Percentiles rank a stretch among this genome's conserved stretches.
phyloP scores from a whole-genome alignment of 768 basidiomycete genomes.

The Termitomyces sp. region DNA sequence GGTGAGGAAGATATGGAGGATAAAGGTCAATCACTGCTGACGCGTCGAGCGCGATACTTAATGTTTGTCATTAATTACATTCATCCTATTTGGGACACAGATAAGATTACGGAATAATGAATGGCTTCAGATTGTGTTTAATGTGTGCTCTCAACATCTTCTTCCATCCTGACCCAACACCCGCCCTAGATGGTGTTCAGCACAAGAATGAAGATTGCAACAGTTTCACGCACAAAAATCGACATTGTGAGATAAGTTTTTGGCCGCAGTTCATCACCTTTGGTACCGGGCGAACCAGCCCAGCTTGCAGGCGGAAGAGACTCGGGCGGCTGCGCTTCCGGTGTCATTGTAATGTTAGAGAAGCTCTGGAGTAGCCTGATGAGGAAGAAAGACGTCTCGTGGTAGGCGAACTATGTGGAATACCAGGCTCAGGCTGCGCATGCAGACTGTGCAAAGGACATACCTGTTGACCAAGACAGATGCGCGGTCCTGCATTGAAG shows the following conservation, averaged over 20 bases:
- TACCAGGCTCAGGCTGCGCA: neutral
- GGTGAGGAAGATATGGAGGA: conserved; percentile 6
- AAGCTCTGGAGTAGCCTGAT: conserved; percentile 42
- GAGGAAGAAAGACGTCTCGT: conserved; percentile 46
- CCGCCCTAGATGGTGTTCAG: conserved; percentile 19
- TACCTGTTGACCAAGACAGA: conserved; percentile 51
- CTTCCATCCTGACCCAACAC: conserved; percentile 25
- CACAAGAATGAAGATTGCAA: neutral
- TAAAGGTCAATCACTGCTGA: conserved; percentile 16
- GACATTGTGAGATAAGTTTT: conserved; percentile 14
- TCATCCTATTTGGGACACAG: conserved; percentile 1
- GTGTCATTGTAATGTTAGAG: conserved; percentile 29
- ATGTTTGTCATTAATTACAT: conserved; percentile 11
- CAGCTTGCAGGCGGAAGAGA: conserved; percentile 37
- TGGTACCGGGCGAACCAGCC: conserved; percentile 25
- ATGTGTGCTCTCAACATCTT: conserved; percentile 5
- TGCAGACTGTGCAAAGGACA: neutral
- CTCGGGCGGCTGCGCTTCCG: conserved; percentile 34
- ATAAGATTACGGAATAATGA: conserved; percentile 10
- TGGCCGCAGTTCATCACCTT: conserved; percentile 19
- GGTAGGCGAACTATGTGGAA: conserved; percentile 42
- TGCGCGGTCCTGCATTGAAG: conserved; percentile 63
- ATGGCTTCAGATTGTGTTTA: neutral
- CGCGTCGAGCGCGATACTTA: conserved; percentile 25
- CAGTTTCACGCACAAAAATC: conserved; percentile 2